Percentiles rank a stretch among this genome's conserved stretches.
phyloP scores from a whole-genome alignment of 805 yeast species.

The Blastobotrys attinorum region DNA sequence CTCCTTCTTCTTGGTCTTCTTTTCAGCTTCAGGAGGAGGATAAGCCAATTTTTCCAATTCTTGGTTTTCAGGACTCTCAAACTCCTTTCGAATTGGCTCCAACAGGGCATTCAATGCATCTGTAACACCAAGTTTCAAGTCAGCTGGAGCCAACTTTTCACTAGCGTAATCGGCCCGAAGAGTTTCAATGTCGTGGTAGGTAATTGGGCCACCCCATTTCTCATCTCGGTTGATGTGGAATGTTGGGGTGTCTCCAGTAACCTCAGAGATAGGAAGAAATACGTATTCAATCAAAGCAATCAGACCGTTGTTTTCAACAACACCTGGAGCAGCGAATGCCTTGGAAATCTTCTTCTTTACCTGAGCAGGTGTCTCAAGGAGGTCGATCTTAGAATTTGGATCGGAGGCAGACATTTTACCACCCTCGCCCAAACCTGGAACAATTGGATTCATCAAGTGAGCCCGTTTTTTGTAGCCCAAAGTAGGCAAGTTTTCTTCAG shows the following conservation, averaged over 20 bases:
- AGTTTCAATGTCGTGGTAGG: conserved; percentile 57
- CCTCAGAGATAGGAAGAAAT: conserved; percentile 73
- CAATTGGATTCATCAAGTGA: conserved; percentile 98
- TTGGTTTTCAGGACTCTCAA: conserved; percentile 54
- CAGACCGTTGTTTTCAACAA: conserved; percentile 82
- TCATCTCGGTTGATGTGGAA: conserved; percentile 88
- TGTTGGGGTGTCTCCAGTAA: conserved; percentile 41
- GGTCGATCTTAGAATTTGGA: conserved; percentile 94
- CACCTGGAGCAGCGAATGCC: conserved; percentile 96
- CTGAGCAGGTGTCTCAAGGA: conserved; percentile 78
- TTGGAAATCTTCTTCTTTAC: conserved; percentile 85
- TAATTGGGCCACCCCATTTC: conserved; percentile 89
- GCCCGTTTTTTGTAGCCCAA: conserved; percentile 96
- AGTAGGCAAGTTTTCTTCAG: conserved; percentile 84
- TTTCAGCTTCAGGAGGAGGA: conserved; percentile 61
- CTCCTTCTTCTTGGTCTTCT: conserved; percentile 52
- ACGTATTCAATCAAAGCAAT: conserved; percentile 80
- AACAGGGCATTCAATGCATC: conserved; percentile 74
- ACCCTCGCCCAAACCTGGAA: conserved; percentile 94
- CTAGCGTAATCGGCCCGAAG: conserved; percentile 65
- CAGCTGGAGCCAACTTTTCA: conserved; percentile 82
- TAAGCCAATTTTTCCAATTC: conserved; percentile 73
- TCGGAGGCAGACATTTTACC: conserved; percentile 98
- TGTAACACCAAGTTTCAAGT: conserved; percentile 85
- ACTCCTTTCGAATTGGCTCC: conserved; percentile 76